Evolutionary conservation across 495 filamentous ascomycete genomes (phyloP).

Genomic region (Aspergillus wentii): DNA sequence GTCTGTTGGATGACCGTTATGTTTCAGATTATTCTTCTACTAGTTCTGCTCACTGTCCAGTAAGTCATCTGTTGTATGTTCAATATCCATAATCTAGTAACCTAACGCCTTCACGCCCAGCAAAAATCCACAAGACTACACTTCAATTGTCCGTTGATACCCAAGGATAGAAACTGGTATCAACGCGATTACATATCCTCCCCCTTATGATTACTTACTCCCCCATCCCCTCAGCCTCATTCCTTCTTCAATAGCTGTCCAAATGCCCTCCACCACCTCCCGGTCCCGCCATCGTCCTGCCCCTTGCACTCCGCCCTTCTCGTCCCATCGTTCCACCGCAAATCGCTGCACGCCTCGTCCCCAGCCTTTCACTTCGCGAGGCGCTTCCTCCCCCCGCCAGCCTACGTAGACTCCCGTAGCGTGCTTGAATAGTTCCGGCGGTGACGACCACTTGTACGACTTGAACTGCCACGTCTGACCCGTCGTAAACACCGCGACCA

Average conservation of each 20-base stretch:
- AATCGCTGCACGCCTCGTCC: constrained; percentile 74
- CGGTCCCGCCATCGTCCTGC: constrained; percentile 79
- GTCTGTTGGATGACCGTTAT: too few relatives aligned
- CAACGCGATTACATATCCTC: too few relatives aligned
- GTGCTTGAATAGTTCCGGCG: constrained; percentile 83
- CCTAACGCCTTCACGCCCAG: too few relatives aligned
- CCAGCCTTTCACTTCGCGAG: constrained; percentile 72
- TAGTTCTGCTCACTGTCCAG: too few relatives aligned
- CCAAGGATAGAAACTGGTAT: too few relatives aligned
- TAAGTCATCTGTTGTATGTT: too few relatives aligned
- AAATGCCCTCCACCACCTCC: constrained; percentile 90
- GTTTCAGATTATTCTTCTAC: too few relatives aligned
- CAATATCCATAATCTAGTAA: too few relatives aligned
- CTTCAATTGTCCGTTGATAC: too few relatives aligned
- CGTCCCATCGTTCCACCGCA: constrained; percentile 74
- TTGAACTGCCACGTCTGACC: constrained; percentile 99
- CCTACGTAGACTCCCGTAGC: constrained; percentile 85
- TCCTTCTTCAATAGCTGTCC: constrained; percentile 81
- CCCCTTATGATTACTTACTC: constrained; percentile 37
- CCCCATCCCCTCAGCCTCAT: constrained; percentile 86
- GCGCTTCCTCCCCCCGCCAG: constrained; percentile 80
- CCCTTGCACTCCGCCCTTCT: constrained; percentile 46
- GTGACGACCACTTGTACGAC: constrained; percentile 91
- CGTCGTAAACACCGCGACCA: constrained; percentile 97
- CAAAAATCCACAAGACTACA: too few relatives aligned